Evolutionary conservation across 129 eudicot species (phyloP).

Genomic region (Solidago caesia): DNA sequence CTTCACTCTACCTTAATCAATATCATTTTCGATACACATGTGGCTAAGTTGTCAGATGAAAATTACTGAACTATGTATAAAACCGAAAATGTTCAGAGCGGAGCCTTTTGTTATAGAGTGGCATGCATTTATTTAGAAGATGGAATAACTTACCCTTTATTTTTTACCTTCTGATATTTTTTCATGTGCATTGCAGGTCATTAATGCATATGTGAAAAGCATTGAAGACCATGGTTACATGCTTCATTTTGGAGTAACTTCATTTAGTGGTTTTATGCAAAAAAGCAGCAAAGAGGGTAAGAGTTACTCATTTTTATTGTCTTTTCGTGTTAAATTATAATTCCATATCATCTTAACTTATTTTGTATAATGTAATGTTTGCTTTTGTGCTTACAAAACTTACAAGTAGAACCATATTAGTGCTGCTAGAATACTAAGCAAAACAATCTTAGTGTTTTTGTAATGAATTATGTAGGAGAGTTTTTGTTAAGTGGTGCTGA

Average conservation of each 20-base stretch:
- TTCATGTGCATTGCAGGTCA: conserved; percentile 50
- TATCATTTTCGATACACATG: background rate
- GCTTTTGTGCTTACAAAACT: background rate
- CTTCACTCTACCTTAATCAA: conserved; percentile 4
- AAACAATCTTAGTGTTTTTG: background rate
- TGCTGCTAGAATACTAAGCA: background rate
- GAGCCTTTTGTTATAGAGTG: background rate
- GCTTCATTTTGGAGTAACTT: conserved; percentile 80
- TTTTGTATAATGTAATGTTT: conserved; percentile 2
- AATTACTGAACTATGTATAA: conserved; percentile 12
- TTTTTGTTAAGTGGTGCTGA: background rate
- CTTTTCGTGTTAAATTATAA: conserved; percentile 8
- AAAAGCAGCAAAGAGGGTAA: conserved; percentile 57
- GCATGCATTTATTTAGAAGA: conserved; percentile 3
- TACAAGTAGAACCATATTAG: conserved; percentile 13
- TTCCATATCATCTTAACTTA: conserved; percentile 12
- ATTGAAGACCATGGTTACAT: conserved; percentile 95
- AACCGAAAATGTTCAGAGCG: background rate
- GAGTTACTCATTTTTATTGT: background rate
- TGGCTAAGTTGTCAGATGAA: background rate
- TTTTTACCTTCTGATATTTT: conserved; percentile 12
- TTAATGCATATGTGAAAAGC: conserved; percentile 90
- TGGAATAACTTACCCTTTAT: background rate
- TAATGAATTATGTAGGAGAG: background rate
- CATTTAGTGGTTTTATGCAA: conserved; percentile 82